phyloP scores from a whole-genome alignment of 2,329 filamentous ascomycete species.

The Ophiocordyceps unilateralis region DNA sequence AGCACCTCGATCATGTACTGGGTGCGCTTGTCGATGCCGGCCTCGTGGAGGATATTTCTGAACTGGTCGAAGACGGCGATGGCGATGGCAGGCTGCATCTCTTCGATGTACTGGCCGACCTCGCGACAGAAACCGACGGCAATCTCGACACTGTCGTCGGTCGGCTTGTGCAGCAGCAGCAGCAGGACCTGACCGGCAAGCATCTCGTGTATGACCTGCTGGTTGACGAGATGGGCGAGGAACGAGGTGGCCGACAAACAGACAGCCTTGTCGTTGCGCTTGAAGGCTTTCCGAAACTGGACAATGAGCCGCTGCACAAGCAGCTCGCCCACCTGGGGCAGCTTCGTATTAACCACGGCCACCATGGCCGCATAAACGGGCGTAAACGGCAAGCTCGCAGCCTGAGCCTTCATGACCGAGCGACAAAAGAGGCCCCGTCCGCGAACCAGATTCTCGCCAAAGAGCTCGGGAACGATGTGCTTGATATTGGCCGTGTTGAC shows the following conservation, averaged over 20 bases:
- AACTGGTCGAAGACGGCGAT: conserved; percentile 92
- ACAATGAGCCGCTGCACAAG: conserved; percentile 71
- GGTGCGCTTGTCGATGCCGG: conserved; percentile 92
- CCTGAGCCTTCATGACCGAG: conserved; percentile 96
- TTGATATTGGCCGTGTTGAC: conserved; percentile 98
- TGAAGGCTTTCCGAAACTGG: conserved; percentile 91
- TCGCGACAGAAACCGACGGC: conserved; percentile 86
- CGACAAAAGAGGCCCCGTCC: conserved; percentile 87
- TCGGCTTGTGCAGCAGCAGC: conserved; percentile 84
- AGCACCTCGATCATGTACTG: conserved; percentile 98
- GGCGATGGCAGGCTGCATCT: conserved; percentile 81
- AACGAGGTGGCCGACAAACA: conserved; percentile 89
- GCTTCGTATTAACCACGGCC: conserved; percentile 92
- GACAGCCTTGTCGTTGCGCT: conserved; percentile 91
- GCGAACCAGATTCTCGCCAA: conserved; percentile 82
- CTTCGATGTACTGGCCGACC: conserved; percentile 83
- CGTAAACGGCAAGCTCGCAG: conserved; percentile 86
- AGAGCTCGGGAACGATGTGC: conserved; percentile 87
- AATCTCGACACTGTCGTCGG: conserved; percentile 95
- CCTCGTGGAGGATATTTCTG: conserved; percentile 85
- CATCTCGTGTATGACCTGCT: conserved; percentile 90
- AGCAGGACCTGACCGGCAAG: conserved; percentile 83
- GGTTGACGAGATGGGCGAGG: conserved; percentile 86
- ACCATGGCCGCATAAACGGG: conserved; percentile 93
- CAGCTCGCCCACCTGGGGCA: conserved; percentile 86